Evolutionary conservation across 768 basidiomycete genomes (phyloP), one percentile per base, ranked within the genome.

Genomic region (Tulasnella sp.): DNA sequence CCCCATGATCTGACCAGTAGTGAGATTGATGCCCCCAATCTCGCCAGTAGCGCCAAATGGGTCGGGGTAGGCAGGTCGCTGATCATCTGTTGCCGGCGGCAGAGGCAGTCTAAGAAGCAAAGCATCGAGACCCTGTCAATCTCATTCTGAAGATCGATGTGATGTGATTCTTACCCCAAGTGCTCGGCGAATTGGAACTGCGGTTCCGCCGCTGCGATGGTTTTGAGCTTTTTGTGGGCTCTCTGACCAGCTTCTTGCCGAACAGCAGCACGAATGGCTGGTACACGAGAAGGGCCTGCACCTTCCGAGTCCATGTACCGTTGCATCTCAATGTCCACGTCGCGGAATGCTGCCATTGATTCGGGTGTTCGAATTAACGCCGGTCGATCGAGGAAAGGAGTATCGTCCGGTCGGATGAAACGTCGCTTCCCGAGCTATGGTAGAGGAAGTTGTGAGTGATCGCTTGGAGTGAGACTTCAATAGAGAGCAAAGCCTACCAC

Each of bases 291-390:
- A 11, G 76, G 70, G 26, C 76, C 76, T 19, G 75, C 74, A n/a
- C 68, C 73, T 63, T 62, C 74, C 69, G 41, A 32, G 72, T 73
- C 75, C 12, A 40, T 76, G 62, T 52, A 73, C 62, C 74, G 75
- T 12, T 84, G 82, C 14, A 89, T 77, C 19, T 85, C 85, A 11
- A 73, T 77, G 73, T 92, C 90, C 7, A 94, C 81, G 65, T 86
- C 82, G 34, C 79, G 79, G 76, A 94, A 93, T 69, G 81, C 75
- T 2, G 83, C 78, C 93, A 95, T 95, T n/a, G 88, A 88, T 72
- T 87, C 84, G 0, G 87, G 82, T 0, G 91, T 90, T 19, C 93
- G 88, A 14, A 85, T 77, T 16, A 94, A 84, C 0, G 90, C 90
- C 5, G 86, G 85, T 62, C 84, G 84, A 41, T 94, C 91, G 4